phyloP scores from a whole-genome alignment of 306 rosid species.

The Dryas alaskensis region DNA sequence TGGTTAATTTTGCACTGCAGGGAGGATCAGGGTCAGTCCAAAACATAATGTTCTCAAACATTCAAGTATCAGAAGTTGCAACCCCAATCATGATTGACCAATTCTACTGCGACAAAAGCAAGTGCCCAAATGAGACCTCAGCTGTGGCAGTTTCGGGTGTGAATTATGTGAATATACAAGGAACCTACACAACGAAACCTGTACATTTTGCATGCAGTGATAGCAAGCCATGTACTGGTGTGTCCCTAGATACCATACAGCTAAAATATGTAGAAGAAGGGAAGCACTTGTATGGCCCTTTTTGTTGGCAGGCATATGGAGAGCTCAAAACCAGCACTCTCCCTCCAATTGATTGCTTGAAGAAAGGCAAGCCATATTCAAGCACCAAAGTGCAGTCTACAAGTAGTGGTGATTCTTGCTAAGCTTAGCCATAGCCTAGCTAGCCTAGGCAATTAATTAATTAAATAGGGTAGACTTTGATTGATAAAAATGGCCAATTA shows the following conservation, averaged over 20 bases:
- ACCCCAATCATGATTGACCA: conserved; percentile 74
- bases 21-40: conserved; percentile 83
- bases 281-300: conserved; percentile 34
- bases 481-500: too few species aligned
- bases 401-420: conserved; percentile 45
- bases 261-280: conserved; percentile 35
- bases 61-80: conserved; percentile 62
- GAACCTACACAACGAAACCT: conserved; percentile 58
- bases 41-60: conserved; percentile 64
- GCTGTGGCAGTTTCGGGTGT: conserved; percentile 72
- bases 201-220: conserved; percentile 81
- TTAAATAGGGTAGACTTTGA: too few species aligned
- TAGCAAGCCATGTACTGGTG: conserved; percentile 54
- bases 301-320: conserved; percentile 84
- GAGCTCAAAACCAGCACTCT: conserved; percentile 50
- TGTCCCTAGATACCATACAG: conserved; percentile 61
- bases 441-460: neutral
- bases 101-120: conserved; percentile 63
- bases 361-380: conserved; percentile 40
- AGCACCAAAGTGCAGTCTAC: conserved; percentile 22
- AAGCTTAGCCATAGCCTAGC: conserved; percentile 9
- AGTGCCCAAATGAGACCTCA: conserved; percentile 53
- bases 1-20: conserved; percentile 27
- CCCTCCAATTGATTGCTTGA: conserved; percentile 58
- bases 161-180: conserved; percentile 47